Evolutionary conservation across 768 basidiomycete species (phyloP).

Genomic region (Naganishia kalamii): DNA sequence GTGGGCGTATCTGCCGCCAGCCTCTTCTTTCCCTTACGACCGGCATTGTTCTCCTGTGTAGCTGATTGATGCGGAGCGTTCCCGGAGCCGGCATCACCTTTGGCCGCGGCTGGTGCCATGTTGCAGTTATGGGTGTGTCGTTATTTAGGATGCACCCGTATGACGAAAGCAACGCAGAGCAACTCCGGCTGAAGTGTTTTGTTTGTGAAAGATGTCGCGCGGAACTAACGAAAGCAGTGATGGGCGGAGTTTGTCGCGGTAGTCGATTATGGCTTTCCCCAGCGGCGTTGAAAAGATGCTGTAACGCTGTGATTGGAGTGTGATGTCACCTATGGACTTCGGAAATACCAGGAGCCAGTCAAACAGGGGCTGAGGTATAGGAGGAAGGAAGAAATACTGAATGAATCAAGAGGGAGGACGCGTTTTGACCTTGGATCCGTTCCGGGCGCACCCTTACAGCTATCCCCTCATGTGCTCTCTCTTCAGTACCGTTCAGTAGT

Average conservation of each 20-base stretch:
- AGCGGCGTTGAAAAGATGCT: no score
- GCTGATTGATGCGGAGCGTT: neutral
- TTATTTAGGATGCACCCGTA: neutral
- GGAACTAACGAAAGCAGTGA: neutral
- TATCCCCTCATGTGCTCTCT: neutral
- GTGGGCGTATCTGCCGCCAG: neutral
- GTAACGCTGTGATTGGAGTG: no score
- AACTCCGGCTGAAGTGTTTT: neutral
- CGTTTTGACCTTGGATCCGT: no score
- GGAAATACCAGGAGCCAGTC: no score
- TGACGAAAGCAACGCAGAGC: constrained; percentile 8
- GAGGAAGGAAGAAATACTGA: no score
- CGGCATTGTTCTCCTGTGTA: neutral
- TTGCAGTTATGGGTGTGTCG: neutral
- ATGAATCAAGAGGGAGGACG: no score
- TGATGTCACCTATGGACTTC: no score
- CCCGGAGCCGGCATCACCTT: neutral
- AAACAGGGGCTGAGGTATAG: no score
- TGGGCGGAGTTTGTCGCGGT: neutral
- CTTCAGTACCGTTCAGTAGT: neutral
- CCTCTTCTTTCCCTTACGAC: constrained; percentile 1
- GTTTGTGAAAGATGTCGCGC: constrained; percentile 15
- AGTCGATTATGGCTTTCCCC: neutral
- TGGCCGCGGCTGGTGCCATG: neutral
- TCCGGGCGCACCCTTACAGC: no score